phyloP scores from a whole-genome alignment of 306 rosid genomes.

The Purshia tridentata region DNA sequence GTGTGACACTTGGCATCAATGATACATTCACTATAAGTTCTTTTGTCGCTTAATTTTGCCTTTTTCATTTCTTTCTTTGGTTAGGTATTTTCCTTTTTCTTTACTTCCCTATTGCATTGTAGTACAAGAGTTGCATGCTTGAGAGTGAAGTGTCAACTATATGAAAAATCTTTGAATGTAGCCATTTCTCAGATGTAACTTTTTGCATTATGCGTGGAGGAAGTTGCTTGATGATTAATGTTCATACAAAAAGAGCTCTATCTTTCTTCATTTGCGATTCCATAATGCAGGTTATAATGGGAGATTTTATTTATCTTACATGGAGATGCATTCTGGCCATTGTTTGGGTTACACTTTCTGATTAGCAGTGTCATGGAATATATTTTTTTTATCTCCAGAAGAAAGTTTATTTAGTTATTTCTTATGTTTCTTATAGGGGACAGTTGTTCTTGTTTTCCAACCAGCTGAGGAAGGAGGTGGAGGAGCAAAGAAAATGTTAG shows the following conservation, averaged over 20 bases:
- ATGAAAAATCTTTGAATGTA: neutral
- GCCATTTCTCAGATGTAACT: neutral
- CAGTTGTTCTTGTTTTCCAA: constrained; percentile 86
- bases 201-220: neutral
- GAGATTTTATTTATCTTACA: neutral
- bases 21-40: too few species aligned
- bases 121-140: neutral
- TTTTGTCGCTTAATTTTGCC: too few species aligned
- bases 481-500: constrained; percentile 76
- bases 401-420: neutral
- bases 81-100: too few species aligned
- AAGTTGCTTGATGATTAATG: neutral
- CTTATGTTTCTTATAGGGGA: constrained; percentile 51
- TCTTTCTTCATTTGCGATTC: neutral
- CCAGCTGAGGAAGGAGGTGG: constrained; percentile 95
- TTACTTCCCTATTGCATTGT: neutral
- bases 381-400: neutral
- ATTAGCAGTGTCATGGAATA: neutral
- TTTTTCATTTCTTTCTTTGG: neutral
- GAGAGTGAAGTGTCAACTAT: neutral
- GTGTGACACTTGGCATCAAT: neutral
- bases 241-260: neutral
- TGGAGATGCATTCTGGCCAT: neutral
- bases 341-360: neutral
- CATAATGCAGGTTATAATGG: neutral